Conservation (phyloP, 2,329 filamentous ascomycete species). For the Colletotrichum sp. region DNA sequence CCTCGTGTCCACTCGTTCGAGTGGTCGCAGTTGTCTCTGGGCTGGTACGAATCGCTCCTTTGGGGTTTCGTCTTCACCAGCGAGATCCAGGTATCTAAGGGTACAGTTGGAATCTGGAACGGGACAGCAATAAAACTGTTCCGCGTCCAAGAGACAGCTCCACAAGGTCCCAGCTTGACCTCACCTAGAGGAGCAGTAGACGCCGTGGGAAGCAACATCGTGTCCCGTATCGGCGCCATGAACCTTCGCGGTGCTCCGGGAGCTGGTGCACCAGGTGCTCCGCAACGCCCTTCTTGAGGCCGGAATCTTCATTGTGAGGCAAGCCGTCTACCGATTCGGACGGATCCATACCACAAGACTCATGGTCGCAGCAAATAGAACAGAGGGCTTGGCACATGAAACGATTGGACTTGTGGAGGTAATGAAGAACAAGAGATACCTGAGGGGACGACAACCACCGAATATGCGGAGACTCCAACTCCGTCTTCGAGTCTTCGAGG, state of each 20-base stretch:
- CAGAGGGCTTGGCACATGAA: not conserved
- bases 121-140: conserved; percentile 89
- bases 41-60: conserved; percentile 94
- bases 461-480: not conserved
- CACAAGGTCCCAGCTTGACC: conserved; percentile 79
- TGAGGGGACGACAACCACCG: not conserved
- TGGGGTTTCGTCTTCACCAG: conserved; percentile 93
- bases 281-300: conserved; percentile 5
- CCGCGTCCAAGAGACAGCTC: conserved; percentile 82
- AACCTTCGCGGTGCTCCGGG: conserved; percentile 64
- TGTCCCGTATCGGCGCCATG: conserved; percentile 83
- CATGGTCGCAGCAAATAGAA: not conserved
- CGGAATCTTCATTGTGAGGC: not conserved
- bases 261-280: conserved; percentile 5
- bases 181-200: conserved; percentile 91
- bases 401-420: not conserved
- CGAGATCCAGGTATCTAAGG: conserved; percentile 87
- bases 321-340: not conserved
- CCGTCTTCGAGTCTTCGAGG: not conserved
- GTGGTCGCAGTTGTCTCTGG: conserved; percentile 88
- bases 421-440: not conserved
- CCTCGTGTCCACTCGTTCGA: conserved; percentile 88
- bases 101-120: conserved; percentile 93
- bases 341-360: not conserved
- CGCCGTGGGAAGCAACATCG: conserved; percentile 88